Conservation (phyloP, 192 early-diverging fungal genomes). For the Borealophlyctis nickersoniae region DNA sequence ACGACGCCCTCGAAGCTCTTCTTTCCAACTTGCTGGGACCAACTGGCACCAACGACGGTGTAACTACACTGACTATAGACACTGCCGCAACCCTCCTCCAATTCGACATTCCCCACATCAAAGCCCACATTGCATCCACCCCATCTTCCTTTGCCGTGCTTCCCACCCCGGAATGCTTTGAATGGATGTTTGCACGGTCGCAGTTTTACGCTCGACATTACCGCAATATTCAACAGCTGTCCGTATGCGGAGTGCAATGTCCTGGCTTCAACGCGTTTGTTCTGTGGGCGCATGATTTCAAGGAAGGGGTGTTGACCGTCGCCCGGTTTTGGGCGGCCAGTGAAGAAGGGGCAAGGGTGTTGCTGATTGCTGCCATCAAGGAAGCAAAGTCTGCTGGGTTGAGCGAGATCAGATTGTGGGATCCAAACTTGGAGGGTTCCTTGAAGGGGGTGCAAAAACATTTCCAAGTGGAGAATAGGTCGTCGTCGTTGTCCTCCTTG, state of each 20-base stretch:
- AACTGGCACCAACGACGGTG: too few relatives aligned
- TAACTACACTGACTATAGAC: neutral
- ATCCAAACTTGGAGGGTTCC: neutral
- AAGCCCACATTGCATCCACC: neutral
- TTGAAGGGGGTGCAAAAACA: neutral
- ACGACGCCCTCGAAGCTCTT: neutral
- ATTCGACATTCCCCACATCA: neutral
- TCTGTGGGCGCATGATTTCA: conserved; percentile 6
- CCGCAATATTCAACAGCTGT: neutral
- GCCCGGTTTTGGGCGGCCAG: neutral
- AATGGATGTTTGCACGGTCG: neutral
- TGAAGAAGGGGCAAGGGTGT: neutral
- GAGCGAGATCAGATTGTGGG: neutral
- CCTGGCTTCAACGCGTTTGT: neutral
- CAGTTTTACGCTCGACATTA: neutral
- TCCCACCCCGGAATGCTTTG: neutral
- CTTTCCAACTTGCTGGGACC: too few relatives aligned
- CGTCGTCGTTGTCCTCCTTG: neutral
- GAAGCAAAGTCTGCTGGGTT: neutral
- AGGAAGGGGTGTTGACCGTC: neutral
- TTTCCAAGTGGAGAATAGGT: neutral
- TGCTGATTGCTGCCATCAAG: neutral
- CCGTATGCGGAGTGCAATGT: neutral
- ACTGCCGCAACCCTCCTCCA: neutral
- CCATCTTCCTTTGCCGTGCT: neutral